Percentiles rank a stretch among this genome's conserved stretches.
phyloP scores from a whole-genome alignment of 306 rosid genomes.

The Notholithocarpus densiflorus region DNA sequence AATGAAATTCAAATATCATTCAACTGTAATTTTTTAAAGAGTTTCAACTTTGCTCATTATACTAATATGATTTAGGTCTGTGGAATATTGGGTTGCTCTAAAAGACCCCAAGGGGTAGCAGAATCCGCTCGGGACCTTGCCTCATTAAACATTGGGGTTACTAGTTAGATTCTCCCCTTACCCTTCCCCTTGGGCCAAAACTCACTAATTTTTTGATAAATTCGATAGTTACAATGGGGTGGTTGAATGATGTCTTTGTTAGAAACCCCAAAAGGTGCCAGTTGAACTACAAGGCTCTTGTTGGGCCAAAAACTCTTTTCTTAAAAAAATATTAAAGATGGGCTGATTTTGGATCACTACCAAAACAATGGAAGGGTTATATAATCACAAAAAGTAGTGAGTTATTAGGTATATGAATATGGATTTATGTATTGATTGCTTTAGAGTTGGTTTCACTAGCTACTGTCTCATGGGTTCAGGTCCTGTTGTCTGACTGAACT shows the following conservation, averaged over 20 bases:
- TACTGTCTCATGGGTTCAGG: background rate
- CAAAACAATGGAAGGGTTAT: background rate
- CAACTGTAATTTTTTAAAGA: background rate
- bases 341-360: background rate
- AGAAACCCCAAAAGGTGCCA: too few species aligned
- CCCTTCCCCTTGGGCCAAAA: too few species aligned
- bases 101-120: too few species aligned
- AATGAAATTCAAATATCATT: background rate
- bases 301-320: too few species aligned
- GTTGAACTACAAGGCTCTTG: too few species aligned
- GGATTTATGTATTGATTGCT: background rate
- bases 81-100: background rate
- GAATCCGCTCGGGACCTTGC: too few species aligned
- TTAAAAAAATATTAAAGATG: background rate
- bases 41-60: background rate
- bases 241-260: too few species aligned
- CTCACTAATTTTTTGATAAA: too few species aligned
- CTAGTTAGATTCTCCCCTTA: too few species aligned
- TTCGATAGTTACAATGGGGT: too few species aligned
- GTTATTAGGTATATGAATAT: background rate
- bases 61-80: background rate
- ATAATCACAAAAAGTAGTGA: background rate
- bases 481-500: background rate
- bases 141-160: too few species aligned
- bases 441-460: background rate